A percentile compares a stretch with the other conserved stretches of the same genome.
phyloP scores from a whole-genome alignment of 2,329 filamentous ascomycete genomes.

The Leptographium galeiforme region DNA sequence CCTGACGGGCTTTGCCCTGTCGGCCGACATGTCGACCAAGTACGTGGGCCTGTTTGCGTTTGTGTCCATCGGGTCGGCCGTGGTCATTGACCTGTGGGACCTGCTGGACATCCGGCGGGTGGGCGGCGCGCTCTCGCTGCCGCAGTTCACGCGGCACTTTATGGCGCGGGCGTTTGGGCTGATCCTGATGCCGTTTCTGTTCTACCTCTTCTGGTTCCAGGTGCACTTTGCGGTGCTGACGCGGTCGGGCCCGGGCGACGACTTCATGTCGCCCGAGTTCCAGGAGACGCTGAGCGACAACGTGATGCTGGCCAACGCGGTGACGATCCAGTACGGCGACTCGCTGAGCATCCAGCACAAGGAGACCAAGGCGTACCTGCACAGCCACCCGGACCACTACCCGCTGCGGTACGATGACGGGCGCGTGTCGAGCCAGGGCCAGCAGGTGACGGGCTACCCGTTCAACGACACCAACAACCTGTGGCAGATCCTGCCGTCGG shows the following conservation, averaged over 20 bases:
- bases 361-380: constrained; percentile 91
- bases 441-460: constrained; percentile 96
- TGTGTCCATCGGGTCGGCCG: constrained; percentile 88
- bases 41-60: constrained; percentile 96
- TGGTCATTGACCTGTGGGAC: constrained; percentile 90
- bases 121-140: constrained; percentile 65
- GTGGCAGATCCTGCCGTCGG: constrained; percentile 77
- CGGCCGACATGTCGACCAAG: constrained; percentile 96
- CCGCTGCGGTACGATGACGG: constrained; percentile 95
- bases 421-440: constrained; percentile 90
- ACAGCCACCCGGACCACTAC: constrained; percentile 82
- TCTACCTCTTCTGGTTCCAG: constrained; percentile 99
- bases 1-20: constrained; percentile 83
- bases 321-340: constrained; percentile 84
- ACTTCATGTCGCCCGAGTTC: constrained; percentile 98
- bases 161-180: constrained; percentile 72
- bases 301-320: constrained; percentile 72
- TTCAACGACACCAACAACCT: constrained; percentile 98
- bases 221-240: constrained; percentile 88
- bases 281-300: constrained; percentile 96
- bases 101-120: constrained; percentile 79
- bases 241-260: constrained; percentile 84
- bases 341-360: constrained; percentile 82
- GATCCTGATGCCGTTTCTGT: constrained; percentile 84
- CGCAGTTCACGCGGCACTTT: constrained; percentile 81